Percentiles rank a stretch among this genome's conserved stretches.
Evolutionary conservation across 129 eudicot species (phyloP).

Genomic region (Saposhnikovia divaricata): DNA sequence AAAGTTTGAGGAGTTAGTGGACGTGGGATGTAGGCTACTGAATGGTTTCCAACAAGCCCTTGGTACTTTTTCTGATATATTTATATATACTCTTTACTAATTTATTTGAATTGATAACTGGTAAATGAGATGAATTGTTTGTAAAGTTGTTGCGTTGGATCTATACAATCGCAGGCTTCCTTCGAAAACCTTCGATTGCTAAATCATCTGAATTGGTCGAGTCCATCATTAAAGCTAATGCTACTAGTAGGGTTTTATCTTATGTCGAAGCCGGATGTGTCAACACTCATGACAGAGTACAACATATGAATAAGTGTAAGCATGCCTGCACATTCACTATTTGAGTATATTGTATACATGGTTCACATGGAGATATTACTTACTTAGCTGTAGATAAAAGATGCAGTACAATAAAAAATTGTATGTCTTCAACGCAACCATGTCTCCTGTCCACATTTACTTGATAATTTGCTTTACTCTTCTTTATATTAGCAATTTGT

Average conservation of each 20-base stretch:
- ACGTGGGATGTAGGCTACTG: conserved; percentile 42
- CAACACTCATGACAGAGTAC: conserved; percentile 33
- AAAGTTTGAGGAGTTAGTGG: conserved; percentile 59
- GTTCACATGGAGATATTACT: neutral
- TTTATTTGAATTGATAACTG: neutral
- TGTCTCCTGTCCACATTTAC: neutral
- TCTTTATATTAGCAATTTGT: neutral
- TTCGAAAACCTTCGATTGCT: conserved; percentile 49
- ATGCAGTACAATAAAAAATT: neutral
- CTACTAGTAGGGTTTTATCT: conserved; percentile 42
- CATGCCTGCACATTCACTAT: neutral
- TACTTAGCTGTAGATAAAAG: neutral
- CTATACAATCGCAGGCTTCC: conserved; percentile 35
- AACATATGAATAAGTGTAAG: conserved; percentile 64
- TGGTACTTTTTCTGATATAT: conserved; percentile 30
- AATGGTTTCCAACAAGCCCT: conserved; percentile 59
- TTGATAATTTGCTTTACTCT: neutral
- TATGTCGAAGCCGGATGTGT: conserved; percentile 57
- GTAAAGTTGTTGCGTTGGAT: neutral
- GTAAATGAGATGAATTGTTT: neutral
- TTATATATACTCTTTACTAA: neutral
- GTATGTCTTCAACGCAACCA: neutral
- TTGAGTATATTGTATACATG: neutral
- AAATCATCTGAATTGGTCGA: conserved; percentile 50
- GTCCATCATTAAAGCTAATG: conserved; percentile 48